Conservation (phyloP, 495 filamentous ascomycete species). For the Penicillium soppii region DNA sequence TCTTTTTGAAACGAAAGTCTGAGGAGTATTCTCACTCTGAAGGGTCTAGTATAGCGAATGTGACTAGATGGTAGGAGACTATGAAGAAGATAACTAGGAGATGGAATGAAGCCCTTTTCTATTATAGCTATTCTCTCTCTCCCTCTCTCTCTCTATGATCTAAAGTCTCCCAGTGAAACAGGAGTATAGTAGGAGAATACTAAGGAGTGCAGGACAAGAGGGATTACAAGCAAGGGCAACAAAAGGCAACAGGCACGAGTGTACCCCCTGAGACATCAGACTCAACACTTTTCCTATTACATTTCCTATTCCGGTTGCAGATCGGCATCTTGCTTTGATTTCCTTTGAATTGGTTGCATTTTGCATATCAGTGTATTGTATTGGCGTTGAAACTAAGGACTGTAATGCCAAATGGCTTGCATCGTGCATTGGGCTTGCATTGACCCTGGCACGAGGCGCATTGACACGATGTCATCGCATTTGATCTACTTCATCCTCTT, state of each 20-base stretch:
- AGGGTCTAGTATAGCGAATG: slow-evolving; percentile 11
- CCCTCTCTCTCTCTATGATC: neutral
- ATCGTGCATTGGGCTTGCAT: slow-evolving; percentile 1
- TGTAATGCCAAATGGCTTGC: neutral
- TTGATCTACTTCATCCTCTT: neutral
- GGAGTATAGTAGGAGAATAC: neutral
- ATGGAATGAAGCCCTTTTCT: slow-evolving; percentile 9
- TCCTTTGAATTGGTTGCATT: neutral
- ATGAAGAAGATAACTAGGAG: neutral
- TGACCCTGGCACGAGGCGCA: neutral
- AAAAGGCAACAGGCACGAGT: slow-evolving; percentile 11
- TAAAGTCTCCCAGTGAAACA: slow-evolving; percentile 27
- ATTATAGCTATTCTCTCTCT: slow-evolving; percentile 10
- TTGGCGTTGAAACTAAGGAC: neutral
- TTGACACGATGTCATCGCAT: neutral
- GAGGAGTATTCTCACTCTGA: neutral
- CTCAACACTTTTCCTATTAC: slow-evolving; percentile 13
- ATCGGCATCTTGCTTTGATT: neutral
- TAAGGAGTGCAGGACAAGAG: slow-evolving; percentile 11
- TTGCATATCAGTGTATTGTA: neutral
- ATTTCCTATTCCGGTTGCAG: slow-evolving; percentile 15
- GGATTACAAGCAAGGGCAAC: slow-evolving; percentile 6
- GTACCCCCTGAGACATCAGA: slow-evolving; percentile 20
- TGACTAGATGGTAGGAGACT: slow-evolving; percentile 5
- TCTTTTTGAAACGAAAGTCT: slow-evolving; percentile 5